Percentiles rank a stretch among this genome's conserved stretches.
phyloP scores from a whole-genome alignment of 2,329 filamentous ascomycete species.

The Aspergillus brunneoviolaceus region DNA sequence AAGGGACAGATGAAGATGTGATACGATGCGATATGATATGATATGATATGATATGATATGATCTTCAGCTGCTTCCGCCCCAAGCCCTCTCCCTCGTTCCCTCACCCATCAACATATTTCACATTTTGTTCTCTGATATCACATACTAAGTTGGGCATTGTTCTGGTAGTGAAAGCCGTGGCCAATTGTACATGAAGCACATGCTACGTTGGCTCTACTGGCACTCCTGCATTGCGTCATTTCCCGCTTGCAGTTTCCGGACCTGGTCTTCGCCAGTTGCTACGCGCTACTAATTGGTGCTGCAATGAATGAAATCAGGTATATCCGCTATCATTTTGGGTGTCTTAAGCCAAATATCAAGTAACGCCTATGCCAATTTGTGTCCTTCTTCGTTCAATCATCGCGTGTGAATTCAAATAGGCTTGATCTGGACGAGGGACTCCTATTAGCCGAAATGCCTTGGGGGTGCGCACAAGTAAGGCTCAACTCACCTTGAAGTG shows the following conservation, averaged over 20 bases:
- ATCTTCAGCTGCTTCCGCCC: background rate
- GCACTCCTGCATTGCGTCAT: conserved; percentile 5
- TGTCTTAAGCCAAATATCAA: background rate
- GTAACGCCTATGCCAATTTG: conserved; percentile 14
- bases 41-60: background rate
- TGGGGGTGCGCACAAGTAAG: background rate
- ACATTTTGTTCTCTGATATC: background rate
- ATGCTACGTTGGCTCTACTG: conserved; percentile 6
- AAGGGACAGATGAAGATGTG: background rate
- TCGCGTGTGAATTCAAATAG: conserved; percentile 40
- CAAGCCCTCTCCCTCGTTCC: background rate
- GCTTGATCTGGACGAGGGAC: conserved; percentile 49
- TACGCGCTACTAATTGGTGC: background rate
- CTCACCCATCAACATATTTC: background rate
- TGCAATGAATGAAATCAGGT: background rate
- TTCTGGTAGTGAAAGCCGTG: background rate
- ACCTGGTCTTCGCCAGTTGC: background rate
- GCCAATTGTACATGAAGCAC: no score
- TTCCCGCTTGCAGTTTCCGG: background rate
- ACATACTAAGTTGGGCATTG: background rate
- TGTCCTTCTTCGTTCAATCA: conserved; percentile 1
- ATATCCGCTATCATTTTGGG: background rate
- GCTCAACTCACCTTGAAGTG: conserved; percentile 76
- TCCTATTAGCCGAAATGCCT: conserved; percentile 1
- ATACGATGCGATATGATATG: background rate